A percentile compares a stretch with the other conserved stretches of the same genome.
These are phyloP conservation scores for Neostapfia colusana DNA, from an alignment of 176 grass and related monocot species.

Conservation along the genomic window DNA sequence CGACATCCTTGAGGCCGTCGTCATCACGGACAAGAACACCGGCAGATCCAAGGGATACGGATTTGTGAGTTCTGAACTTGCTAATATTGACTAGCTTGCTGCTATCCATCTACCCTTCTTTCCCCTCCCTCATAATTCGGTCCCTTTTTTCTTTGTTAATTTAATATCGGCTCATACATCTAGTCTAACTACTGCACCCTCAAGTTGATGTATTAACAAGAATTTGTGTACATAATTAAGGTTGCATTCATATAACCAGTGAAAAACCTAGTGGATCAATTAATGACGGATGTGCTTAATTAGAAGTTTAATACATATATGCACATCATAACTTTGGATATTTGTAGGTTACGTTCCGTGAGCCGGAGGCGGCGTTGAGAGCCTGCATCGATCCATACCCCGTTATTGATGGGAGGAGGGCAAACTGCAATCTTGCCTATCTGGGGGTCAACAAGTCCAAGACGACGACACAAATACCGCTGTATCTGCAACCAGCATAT, in stretches of 20 bases:
- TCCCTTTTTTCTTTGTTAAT: neutral
- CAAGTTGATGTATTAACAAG: neutral
- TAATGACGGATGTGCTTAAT: neutral
- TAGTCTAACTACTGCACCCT: neutral
- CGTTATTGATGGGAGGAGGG: conserved; percentile 53
- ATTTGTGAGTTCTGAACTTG: conserved; percentile 40
- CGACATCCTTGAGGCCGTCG: conserved; percentile 91
- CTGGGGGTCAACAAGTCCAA: conserved; percentile 49
- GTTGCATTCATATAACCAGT: neutral
- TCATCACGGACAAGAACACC: conserved; percentile 74
- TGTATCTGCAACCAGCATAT: conserved; percentile 32
- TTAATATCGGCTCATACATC: neutral
- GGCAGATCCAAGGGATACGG: conserved; percentile 60
- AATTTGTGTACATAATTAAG: neutral
- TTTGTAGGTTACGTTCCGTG: conserved; percentile 54
- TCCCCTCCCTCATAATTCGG: neutral
- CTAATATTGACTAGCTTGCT: neutral
- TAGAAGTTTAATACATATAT: neutral
- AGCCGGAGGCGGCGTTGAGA: conserved; percentile 50
- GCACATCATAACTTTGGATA: conserved; percentile 5
- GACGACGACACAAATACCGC: conserved; percentile 3
- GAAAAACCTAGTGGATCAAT: neutral
- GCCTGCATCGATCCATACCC: conserved; percentile 53
- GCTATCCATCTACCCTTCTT: neutral
- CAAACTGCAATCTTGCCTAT: conserved; percentile 61